These are phyloP conservation scores for Alternaria sp. DNA, from an alignment of 2,329 filamentous ascomycete genomes.

Conservation along the genomic window DNA sequence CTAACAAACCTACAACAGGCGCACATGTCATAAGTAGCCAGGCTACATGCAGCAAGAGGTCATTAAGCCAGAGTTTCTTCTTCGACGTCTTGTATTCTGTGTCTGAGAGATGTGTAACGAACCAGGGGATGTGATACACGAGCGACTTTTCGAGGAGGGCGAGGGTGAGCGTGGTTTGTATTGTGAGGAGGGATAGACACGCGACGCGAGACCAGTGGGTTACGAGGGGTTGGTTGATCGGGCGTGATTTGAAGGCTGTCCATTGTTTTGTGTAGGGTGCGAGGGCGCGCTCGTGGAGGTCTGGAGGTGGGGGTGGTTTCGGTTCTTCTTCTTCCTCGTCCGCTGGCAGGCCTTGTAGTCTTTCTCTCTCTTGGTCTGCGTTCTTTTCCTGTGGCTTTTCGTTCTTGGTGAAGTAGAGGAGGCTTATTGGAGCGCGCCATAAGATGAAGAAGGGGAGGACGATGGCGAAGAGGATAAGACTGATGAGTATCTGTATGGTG, in stretches of 20 bases:
- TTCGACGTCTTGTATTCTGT: not conserved
- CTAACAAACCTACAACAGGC: constrained; percentile 1
- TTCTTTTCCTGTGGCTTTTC: not conserved
- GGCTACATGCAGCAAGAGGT: not conserved
- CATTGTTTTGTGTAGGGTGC: not conserved
- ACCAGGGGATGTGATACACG: constrained; percentile 4
- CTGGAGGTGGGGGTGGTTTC: not conserved
- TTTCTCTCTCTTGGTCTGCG: not conserved
- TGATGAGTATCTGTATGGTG: not conserved
- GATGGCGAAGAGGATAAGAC: not conserved
- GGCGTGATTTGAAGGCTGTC: not conserved
- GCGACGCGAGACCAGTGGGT: not conserved
- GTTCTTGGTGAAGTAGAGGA: not conserved
- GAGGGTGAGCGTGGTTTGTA: not conserved
- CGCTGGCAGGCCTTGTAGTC: too few species aligned
- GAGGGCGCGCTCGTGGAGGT: not conserved
- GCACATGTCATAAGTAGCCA: constrained; percentile 4
- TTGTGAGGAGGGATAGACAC: not conserved
- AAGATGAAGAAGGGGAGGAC: constrained; percentile 1
- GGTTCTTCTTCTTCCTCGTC: not conserved
- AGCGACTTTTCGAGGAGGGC: constrained; percentile 5
- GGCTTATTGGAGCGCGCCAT: constrained; percentile 4
- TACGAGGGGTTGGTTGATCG: not conserved
- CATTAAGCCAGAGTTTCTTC: not conserved
- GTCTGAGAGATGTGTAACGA: not conserved